Conservation (phyloP, 2,329 filamentous ascomycete species). For the Bipolaris cookei region DNA sequence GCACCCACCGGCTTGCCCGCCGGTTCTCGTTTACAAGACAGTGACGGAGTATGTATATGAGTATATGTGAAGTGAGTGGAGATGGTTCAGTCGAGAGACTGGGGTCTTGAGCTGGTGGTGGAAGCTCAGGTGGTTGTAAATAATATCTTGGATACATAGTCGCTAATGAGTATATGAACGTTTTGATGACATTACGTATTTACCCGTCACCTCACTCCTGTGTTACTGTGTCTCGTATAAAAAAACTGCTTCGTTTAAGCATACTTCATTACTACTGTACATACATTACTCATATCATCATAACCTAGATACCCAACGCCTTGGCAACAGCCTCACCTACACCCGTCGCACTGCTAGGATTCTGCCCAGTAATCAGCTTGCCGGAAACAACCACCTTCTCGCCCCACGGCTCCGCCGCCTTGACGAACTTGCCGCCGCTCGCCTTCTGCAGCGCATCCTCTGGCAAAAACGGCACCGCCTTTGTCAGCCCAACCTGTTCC, state of each 20-base stretch:
- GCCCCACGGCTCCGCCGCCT: conserved; percentile 59
- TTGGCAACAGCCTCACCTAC: conserved; percentile 54
- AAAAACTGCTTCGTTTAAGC: not conserved
- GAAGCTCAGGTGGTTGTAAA: not conserved
- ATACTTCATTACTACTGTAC: not conserved
- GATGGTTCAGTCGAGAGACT: not conserved
- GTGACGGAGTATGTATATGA: not conserved
- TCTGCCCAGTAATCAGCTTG: conserved; percentile 57
- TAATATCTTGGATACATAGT: not conserved
- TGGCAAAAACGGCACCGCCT: conserved; percentile 65
- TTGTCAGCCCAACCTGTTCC: conserved; percentile 51
- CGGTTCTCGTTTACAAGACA: conserved; percentile 7
- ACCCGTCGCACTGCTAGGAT: conserved; percentile 53
- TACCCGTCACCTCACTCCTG: not conserved
- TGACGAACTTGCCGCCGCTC: conserved; percentile 62
- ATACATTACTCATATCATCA: not conserved
- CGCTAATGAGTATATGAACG: not conserved
- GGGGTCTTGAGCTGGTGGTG: not conserved
- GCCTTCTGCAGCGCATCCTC: conserved; percentile 61
- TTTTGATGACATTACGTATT: not conserved
- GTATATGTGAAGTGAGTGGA: not conserved
- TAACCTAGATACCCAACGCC: conserved; percentile 36
- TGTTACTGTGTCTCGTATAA: not conserved
- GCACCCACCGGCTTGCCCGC: conserved; percentile 1
- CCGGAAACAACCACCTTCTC: conserved; percentile 52